Evolutionary conservation across 2,329 filamentous ascomycete genomes (phyloP), one percentile per base, ranked within the genome.

Genomic region (Curvularia sp.): DNA sequence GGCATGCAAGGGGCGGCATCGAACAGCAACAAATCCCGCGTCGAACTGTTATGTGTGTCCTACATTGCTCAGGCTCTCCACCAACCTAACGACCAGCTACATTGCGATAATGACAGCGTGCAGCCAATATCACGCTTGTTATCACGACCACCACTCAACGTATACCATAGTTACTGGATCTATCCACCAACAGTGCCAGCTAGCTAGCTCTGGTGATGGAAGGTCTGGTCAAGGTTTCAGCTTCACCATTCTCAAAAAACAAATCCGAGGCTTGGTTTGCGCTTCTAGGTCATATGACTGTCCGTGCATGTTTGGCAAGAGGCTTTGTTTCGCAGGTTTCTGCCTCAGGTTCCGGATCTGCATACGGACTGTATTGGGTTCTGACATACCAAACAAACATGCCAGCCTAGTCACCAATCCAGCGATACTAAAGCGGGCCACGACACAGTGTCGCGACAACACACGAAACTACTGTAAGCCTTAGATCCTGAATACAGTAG

Each of bases 321-420:
- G 13, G n/a, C 15, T 30, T 54, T 36, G 39, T 48, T 38, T n/a
- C n/a, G 42, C 30, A 12, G 7, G 21, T 25, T 23, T 25, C 52
- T 38, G 39, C 12, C 41, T 46, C n/a, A 49, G 39, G 18, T 47
- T 8, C 15, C 18, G 32, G 39, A 55, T 45, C 39, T 25, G 19
- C 52, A 58, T 45, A 36, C 55, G 36, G 23, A 43, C 36, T 48
- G 13, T 43, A 54, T 46, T 49, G 51, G 43, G 25, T 50, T 45
- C 19, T 58, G 46, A 23, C 19, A 41, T 58, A 39, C 51, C 46
- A 55, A 50, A 47, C 32, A 15, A 43, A 18, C 42, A 58, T 10
- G 46, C 46, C 38, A 46, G 47, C 30, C 23, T 34, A 12, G n/a
- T 18, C 19, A 10, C 47, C 32, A 52, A 23, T 34, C 42, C 25